Percentiles rank a stretch among this genome's conserved stretches.
Evolutionary conservation across 2,329 filamentous ascomycete species (phyloP).

Genomic region (Fusarium miscanthi): DNA sequence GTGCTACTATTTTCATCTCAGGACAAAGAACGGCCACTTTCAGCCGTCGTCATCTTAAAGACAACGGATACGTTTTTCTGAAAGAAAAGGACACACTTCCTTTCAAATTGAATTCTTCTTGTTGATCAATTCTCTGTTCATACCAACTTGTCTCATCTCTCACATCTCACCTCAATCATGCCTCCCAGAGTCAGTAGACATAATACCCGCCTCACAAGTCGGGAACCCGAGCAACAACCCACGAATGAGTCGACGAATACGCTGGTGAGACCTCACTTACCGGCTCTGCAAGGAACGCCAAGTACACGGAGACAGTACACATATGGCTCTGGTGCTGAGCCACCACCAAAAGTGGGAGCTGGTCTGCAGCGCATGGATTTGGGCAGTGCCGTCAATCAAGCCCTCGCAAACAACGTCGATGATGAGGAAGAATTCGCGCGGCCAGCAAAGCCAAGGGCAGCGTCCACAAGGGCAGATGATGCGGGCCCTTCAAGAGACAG

Average conservation of each 20-base stretch:
- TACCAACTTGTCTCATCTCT: neutral
- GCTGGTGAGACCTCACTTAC: slow-evolving; percentile 38
- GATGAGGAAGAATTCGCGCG: slow-evolving; percentile 35
- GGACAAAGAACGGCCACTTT: slow-evolving; percentile 25
- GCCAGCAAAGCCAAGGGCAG: slow-evolving; percentile 7
- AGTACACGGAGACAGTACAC: slow-evolving; percentile 53
- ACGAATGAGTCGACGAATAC: slow-evolving; percentile 12
- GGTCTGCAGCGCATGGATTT: slow-evolving; percentile 44
- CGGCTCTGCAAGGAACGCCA: slow-evolving; percentile 47
- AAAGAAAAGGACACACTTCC: slow-evolving; percentile 24
- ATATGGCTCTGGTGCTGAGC: slow-evolving; percentile 53
- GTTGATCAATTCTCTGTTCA: slow-evolving; percentile 4
- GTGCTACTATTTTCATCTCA: slow-evolving; percentile 38
- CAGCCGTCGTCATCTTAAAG: neutral
- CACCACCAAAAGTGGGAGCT: slow-evolving; percentile 41
- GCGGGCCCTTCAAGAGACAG: slow-evolving; percentile 36
- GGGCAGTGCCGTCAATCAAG: slow-evolving; percentile 46
- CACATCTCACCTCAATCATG: slow-evolving; percentile 28
- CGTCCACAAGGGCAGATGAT: slow-evolving; percentile 23
- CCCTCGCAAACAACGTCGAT: slow-evolving; percentile 38
- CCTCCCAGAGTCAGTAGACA: slow-evolving; percentile 40
- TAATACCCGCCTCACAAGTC: slow-evolving; percentile 29
- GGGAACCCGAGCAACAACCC: slow-evolving; percentile 31
- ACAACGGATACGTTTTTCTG: slow-evolving; percentile 26
- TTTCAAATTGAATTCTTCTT: slow-evolving; percentile 14